Conservation (phyloP, 2,329 filamentous ascomycete species). For the Dactylella cylindrospora region DNA sequence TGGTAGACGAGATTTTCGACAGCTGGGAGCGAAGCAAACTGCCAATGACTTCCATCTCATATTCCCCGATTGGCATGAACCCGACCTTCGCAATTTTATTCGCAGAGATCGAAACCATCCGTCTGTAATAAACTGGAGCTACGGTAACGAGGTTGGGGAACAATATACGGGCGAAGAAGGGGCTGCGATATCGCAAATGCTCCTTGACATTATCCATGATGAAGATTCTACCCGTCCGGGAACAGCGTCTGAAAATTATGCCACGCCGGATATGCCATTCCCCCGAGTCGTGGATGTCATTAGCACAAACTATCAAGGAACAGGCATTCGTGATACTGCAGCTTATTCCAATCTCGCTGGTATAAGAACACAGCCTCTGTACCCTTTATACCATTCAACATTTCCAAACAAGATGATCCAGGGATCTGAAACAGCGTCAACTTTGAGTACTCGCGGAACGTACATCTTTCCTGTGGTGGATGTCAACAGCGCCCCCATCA, state of each 20-base stretch:
- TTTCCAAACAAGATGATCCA: constrained; percentile 58
- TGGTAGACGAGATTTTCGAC: constrained; percentile 61
- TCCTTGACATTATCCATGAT: constrained; percentile 54
- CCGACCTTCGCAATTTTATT: constrained; percentile 58
- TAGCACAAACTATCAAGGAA: constrained; percentile 62
- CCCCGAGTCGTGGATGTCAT: constrained; percentile 56
- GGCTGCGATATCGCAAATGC: constrained; percentile 50
- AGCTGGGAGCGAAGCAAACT: constrained; percentile 57
- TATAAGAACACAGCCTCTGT: constrained; percentile 51
- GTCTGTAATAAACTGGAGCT: constrained; percentile 59
- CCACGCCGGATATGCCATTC: constrained; percentile 53
- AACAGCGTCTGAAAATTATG: constrained; percentile 57
- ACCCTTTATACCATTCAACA: constrained; percentile 54
- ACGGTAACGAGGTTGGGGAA: constrained; percentile 60
- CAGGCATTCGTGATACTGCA: constrained; percentile 53
- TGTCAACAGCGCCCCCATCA: constrained; percentile 52
- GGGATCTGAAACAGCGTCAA: constrained; percentile 55
- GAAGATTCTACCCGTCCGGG: constrained; percentile 57
- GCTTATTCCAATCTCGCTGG: constrained; percentile 50
- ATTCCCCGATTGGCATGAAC: constrained; percentile 60
- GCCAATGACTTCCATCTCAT: constrained; percentile 58
- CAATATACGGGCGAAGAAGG: constrained; percentile 53
- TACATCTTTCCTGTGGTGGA: constrained; percentile 59
- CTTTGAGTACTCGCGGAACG: constrained; percentile 58
- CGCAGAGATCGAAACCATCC: constrained; percentile 61